Conservation (phyloP, 805 yeast species). For the Metschnikowia similis region DNA sequence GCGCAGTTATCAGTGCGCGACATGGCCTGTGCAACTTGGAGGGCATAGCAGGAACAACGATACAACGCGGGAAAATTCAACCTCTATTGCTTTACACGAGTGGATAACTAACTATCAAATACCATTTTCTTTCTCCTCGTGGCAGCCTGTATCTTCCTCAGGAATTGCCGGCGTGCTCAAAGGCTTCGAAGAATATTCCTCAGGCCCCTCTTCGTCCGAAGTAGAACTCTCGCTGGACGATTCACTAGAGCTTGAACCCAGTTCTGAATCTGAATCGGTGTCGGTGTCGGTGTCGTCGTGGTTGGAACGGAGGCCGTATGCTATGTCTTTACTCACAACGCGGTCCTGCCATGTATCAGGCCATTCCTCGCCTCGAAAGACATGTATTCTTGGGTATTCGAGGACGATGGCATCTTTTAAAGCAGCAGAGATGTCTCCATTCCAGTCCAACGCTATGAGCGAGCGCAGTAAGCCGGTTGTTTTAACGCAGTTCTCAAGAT, state of each 20-base stretch:
- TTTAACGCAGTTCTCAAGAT: slow-evolving; percentile 30
- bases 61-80: too few relatives aligned
- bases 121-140: background rate
- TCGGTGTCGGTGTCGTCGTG: background rate
- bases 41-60: too few relatives aligned
- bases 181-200: slow-evolving; percentile 29
- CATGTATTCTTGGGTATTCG: slow-evolving; percentile 71
- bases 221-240: slow-evolving; percentile 14
- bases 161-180: background rate
- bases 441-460: slow-evolving; percentile 35
- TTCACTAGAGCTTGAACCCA: slow-evolving; percentile 5
- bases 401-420: slow-evolving; percentile 58
- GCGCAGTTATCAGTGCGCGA: slow-evolving; percentile 1
- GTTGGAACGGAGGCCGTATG: slow-evolving; percentile 1
- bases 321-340: slow-evolving; percentile 21
- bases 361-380: slow-evolving; percentile 22
- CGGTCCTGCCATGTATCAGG: slow-evolving; percentile 20
- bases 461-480: slow-evolving; percentile 16
- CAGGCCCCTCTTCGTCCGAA: slow-evolving; percentile 28
- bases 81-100: background rate
- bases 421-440: slow-evolving; percentile 40
- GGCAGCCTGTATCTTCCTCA: background rate
- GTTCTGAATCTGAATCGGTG: slow-evolving; percentile 5
- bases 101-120: too few relatives aligned
- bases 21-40: too few relatives aligned